Percentiles rank a stretch among this genome's conserved stretches.
Evolutionary conservation across 2,329 filamentous ascomycete species (phyloP).

Genomic region (Aspergillus proliferans): DNA sequence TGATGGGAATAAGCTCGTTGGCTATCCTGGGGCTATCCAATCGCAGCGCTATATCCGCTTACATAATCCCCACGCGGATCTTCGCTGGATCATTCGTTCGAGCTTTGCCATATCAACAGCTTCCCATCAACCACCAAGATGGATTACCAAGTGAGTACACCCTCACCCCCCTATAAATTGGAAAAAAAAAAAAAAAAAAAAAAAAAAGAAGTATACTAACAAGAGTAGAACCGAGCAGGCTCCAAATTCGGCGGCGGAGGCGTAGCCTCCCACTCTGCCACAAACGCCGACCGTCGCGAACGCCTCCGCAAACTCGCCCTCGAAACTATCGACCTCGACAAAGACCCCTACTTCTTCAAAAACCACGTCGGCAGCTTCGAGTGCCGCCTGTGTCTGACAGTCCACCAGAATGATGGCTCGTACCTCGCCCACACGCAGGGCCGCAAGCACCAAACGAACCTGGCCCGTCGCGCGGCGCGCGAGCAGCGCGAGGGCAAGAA

Average conservation of each 20-base stretch:
- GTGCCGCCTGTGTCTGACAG: constrained; percentile 91
- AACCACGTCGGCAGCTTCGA: constrained; percentile 98
- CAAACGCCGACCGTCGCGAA: constrained; percentile 94
- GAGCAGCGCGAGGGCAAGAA: constrained; percentile 82
- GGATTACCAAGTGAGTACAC: constrained; percentile 45
- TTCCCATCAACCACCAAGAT: constrained; percentile 23
- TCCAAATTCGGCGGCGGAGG: constrained; percentile 98
- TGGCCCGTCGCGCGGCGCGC: constrained; percentile 88
- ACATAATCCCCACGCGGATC: constrained; percentile 15
- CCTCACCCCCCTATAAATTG: not conserved
- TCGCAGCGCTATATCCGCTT: constrained; percentile 10
- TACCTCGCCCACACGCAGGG: constrained; percentile 98
- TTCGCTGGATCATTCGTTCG: not conserved
- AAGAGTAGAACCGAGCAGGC: constrained; percentile 74
- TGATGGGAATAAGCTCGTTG: not conserved
- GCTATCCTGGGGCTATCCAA: not conserved
- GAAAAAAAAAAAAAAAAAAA: not conserved
- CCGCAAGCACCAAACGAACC: constrained; percentile 97
- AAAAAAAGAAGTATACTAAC: constrained; percentile 5
- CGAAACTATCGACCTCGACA: constrained; percentile 97
- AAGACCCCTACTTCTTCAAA: constrained; percentile 99
- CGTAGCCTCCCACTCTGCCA: constrained; percentile 86
- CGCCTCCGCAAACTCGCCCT: constrained; percentile 96
- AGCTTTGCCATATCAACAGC: constrained; percentile 2
- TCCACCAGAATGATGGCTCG: constrained; percentile 97